Percentiles rank a stretch among this genome's conserved stretches.
These are phyloP conservation scores for Yamagishiella unicocca DNA, from an alignment of 139 green algal genomes.

Conservation along the genomic window DNA sequence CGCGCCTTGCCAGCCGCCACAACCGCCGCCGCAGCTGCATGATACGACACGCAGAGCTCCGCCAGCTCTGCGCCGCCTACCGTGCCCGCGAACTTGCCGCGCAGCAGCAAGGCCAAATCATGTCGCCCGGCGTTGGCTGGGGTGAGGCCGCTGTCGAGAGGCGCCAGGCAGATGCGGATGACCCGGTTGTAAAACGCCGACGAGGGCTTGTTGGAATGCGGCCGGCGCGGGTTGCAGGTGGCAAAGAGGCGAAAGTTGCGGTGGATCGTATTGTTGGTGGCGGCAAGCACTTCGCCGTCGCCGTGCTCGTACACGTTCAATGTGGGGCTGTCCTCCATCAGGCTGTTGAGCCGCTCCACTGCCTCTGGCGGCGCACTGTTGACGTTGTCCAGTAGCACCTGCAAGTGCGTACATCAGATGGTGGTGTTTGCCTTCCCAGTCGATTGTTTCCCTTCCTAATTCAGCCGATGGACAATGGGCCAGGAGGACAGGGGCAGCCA, in stretches of 20 bases:
- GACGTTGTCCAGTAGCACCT: conserved; percentile 67
- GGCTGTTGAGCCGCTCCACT: conserved; percentile 57
- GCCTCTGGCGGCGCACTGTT: conserved; percentile 57
- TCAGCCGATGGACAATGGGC: too few species aligned
- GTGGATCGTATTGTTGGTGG: conserved; percentile 47
- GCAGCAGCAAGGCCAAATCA: conserved; percentile 44
- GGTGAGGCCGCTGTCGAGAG: conserved; percentile 49
- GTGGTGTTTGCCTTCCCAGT: neutral
- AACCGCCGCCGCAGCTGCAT: conserved; percentile 17
- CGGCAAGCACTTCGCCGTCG: conserved; percentile 42
- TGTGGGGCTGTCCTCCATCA: conserved; percentile 55
- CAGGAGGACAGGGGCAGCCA: too few species aligned
- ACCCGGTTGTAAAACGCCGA: conserved; percentile 53
- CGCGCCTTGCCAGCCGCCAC: conserved; percentile 1
- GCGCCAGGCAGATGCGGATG: conserved; percentile 47
- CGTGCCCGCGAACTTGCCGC: conserved; percentile 26
- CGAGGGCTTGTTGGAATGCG: conserved; percentile 50
- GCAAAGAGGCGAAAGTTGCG: conserved; percentile 15
- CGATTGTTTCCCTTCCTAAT: too few species aligned
- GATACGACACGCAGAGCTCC: conserved; percentile 37
- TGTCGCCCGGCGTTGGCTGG: conserved; percentile 29
- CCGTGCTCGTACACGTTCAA: conserved; percentile 58
- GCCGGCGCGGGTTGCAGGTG: conserved; percentile 43
- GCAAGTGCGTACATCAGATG: neutral
- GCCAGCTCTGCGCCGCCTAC: conserved; percentile 48